phyloP scores from a whole-genome alignment of 495 filamentous ascomycete genomes.

The Cudoniella acicularis region DNA sequence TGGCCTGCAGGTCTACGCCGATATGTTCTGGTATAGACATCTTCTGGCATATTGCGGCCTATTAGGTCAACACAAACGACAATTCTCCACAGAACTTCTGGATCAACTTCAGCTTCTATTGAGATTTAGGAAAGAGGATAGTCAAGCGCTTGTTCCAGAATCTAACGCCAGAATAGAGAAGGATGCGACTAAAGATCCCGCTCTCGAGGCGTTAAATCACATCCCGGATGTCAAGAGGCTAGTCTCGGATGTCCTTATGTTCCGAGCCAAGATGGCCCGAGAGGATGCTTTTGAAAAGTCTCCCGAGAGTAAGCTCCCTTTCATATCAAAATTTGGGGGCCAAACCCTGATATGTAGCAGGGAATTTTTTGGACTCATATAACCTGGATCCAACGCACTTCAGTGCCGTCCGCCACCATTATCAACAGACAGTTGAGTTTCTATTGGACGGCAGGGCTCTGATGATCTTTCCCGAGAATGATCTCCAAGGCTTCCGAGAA shows the following conservation, averaged over 20 bases:
- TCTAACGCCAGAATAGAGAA: background rate
- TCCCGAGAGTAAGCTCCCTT: slow-evolving; percentile 1
- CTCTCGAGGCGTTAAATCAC: background rate
- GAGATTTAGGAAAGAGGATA: slow-evolving; percentile 11
- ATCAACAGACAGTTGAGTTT: slow-evolving; percentile 1
- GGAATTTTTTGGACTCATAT: background rate
- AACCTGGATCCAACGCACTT: slow-evolving; percentile 6
- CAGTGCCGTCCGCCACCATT: slow-evolving; percentile 4
- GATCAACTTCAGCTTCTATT: slow-evolving; percentile 4
- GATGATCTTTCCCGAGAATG: background rate
- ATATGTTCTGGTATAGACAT: slow-evolving; percentile 9
- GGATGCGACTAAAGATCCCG: no score
- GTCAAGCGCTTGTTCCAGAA: background rate
- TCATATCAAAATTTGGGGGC: background rate
- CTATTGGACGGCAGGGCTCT: background rate
- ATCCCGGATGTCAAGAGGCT: background rate
- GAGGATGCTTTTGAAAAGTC: slow-evolving; percentile 1
- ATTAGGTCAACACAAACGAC: background rate
- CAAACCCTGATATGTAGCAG: background rate
- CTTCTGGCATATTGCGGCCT: slow-evolving; percentile 3
- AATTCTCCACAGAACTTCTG: background rate
- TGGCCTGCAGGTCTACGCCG: slow-evolving; percentile 1
- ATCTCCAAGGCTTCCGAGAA: background rate
- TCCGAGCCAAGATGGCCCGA: background rate
- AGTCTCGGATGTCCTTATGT: background rate